Conservation (phyloP, 1,139 yeast species). For the Saccharomyces hybrid region DNA sequence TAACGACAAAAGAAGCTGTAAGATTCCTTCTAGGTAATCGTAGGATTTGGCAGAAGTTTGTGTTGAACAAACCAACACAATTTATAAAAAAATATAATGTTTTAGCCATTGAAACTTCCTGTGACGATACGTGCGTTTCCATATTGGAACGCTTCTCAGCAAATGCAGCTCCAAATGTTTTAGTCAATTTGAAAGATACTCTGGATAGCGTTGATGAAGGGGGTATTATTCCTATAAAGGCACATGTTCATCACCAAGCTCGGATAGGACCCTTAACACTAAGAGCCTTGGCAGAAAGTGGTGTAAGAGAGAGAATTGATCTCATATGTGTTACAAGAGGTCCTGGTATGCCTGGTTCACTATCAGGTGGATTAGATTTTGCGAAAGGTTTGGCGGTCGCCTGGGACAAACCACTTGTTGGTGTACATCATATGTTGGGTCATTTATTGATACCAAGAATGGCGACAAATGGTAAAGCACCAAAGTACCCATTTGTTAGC, state of each 20-base stretch:
- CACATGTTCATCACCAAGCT: constrained; percentile 69
- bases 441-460: constrained; percentile 71
- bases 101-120: constrained; percentile 83
- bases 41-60: neutral
- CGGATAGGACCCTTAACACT: constrained; percentile 42
- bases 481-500: constrained; percentile 66
- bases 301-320: constrained; percentile 49
- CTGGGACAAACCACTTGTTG: constrained; percentile 68
- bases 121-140: constrained; percentile 92
- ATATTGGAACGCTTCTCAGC: constrained; percentile 45
- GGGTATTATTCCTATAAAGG: constrained; percentile 84
- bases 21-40: neutral
- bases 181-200: constrained; percentile 59
- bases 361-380: constrained; percentile 72
- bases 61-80: neutral
- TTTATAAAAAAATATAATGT: constrained; percentile 43
- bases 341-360: constrained; percentile 93
- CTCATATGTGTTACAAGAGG: constrained; percentile 87
- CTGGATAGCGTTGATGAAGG: constrained; percentile 61
- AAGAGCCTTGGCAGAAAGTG: constrained; percentile 31
- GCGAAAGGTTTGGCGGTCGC: constrained; percentile 82
- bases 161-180: constrained; percentile 39
- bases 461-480: constrained; percentile 32
- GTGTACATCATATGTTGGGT: constrained; percentile 96
- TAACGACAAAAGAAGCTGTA: neutral